Conservation (phyloP, 495 filamentous ascomycete species). For the Jackrogersella minutella region DNA sequence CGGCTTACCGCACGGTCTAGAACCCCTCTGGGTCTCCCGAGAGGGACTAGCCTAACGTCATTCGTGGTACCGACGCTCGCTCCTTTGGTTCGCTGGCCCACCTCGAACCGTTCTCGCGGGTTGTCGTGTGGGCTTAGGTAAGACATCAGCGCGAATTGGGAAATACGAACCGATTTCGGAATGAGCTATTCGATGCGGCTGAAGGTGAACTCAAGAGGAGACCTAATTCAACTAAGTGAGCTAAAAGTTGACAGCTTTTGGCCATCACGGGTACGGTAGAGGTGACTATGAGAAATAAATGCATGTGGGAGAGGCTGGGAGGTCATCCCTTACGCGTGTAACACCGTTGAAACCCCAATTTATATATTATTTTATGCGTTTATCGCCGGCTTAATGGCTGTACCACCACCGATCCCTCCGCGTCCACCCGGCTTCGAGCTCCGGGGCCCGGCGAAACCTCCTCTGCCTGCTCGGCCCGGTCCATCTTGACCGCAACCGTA, state of each 20-base stretch:
- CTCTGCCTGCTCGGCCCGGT: background rate
- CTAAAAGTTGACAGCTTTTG: no score
- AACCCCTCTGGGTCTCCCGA: conserved; percentile 10
- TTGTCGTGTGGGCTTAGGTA: conserved; percentile 12
- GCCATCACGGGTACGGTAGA: background rate
- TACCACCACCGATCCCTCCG: conserved; percentile 27
- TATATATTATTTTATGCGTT: background rate
- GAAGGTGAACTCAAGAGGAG: background rate
- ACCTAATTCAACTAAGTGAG: conserved; percentile 5
- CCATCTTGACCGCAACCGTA: conserved; percentile 3
- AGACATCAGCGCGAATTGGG: background rate
- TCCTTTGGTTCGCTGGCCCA: conserved; percentile 1
- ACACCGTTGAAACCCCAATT: background rate
- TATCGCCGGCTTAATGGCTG: conserved; percentile 1
- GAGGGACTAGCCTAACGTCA: conserved; percentile 26
- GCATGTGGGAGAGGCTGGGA: background rate
- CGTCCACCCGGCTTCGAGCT: conserved; percentile 31
- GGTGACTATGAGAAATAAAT: background rate
- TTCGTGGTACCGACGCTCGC: conserved; percentile 22
- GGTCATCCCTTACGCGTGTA: background rate
- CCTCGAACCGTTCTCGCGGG: conserved; percentile 14
- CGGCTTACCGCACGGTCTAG: conserved; percentile 33
- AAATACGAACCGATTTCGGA: conserved; percentile 9
- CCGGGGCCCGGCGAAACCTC: background rate
- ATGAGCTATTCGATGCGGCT: conserved; percentile 13